Percentiles rank a stretch among this genome's conserved stretches.
phyloP scores from a whole-genome alignment of 441 rosid genomes.

The Isatis lusitanica region DNA sequence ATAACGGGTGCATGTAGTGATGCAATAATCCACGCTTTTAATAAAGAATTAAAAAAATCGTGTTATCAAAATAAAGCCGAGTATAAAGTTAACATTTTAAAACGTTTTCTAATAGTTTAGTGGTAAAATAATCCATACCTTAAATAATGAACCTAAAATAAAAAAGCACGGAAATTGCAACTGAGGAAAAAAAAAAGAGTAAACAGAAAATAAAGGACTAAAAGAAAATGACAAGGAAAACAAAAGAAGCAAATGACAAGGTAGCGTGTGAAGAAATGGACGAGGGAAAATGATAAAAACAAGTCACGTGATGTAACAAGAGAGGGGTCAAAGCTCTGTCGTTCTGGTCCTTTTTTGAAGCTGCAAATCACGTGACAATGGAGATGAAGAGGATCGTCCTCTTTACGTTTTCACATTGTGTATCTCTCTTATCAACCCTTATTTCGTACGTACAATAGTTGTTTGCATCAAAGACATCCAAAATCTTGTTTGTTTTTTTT shows the following conservation, averaged over 20 bases:
- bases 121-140: too few species aligned
- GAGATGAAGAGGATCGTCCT: neutral
- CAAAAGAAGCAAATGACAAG: neutral
- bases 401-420: slow-evolving; percentile 5
- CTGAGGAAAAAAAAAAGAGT: neutral
- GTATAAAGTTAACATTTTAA: too few species aligned
- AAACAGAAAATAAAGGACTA: neutral
- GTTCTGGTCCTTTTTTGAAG: neutral
- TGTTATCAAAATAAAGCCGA: too few species aligned
- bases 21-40: too few species aligned
- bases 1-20: too few species aligned
- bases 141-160: too few species aligned
- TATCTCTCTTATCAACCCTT: neutral
- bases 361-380: slow-evolving; percentile 13
- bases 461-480: too few species aligned
- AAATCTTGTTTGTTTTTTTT: too few species aligned
- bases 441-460: neutral
- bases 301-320: slow-evolving; percentile 22
- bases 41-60: too few species aligned
- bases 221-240: neutral
- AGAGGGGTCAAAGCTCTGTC: slow-evolving; percentile 5
- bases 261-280: neutral
- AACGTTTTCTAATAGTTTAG: too few species aligned
- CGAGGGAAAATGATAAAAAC: neutral
- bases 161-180: neutral